Percentiles rank a stretch among this genome's conserved stretches.
These are phyloP conservation scores for Aspergillus sclerotialis DNA, from an alignment of 2,329 filamentous ascomycete species.

Conservation along the genomic window DNA sequence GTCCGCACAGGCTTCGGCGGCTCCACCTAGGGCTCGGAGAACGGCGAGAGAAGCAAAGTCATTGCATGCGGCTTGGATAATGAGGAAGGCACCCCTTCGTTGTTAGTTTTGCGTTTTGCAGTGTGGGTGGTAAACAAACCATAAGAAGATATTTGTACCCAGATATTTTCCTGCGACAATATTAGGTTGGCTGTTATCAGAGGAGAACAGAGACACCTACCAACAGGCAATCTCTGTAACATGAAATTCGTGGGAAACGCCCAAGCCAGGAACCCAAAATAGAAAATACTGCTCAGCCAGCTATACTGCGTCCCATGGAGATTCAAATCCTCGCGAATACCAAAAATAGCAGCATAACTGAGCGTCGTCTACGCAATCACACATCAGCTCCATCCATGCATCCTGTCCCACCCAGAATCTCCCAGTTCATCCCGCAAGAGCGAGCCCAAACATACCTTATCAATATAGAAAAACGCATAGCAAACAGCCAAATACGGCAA, in stretches of 20 bases:
- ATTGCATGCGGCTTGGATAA: conserved; percentile 48
- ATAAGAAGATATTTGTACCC: conserved; percentile 53
- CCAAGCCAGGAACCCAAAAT: conserved; percentile 50
- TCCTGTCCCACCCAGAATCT: no score
- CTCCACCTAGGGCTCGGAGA: conserved; percentile 51
- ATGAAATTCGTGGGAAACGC: conserved; percentile 50
- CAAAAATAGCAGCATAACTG: conserved; percentile 60
- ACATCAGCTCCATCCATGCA: conserved; percentile 1
- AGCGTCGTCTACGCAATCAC: conserved; percentile 42
- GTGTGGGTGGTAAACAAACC: conserved; percentile 20
- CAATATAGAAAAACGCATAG: conserved; percentile 49
- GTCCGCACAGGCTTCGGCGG: conserved; percentile 51
- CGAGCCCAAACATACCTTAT: conserved; percentile 22
- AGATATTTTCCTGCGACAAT: conserved; percentile 42
- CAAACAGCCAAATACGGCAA: conserved; percentile 50
- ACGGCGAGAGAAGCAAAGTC: conserved; percentile 51
- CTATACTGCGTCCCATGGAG: conserved; percentile 54
- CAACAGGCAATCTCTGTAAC: conserved; percentile 46
- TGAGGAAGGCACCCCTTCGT: conserved; percentile 41
- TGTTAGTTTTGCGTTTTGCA: conserved; percentile 1
- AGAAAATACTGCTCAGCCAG: conserved; percentile 51
- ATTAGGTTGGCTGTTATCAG: neutral
- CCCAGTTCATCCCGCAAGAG: no score
- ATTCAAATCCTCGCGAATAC: conserved; percentile 52
- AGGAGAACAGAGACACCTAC: conserved; percentile 14